Evolutionary conservation across 805 yeast genomes (phyloP), one percentile per base, ranked within the genome.

Genomic region (Starmerella lactis-condensi): DNA sequence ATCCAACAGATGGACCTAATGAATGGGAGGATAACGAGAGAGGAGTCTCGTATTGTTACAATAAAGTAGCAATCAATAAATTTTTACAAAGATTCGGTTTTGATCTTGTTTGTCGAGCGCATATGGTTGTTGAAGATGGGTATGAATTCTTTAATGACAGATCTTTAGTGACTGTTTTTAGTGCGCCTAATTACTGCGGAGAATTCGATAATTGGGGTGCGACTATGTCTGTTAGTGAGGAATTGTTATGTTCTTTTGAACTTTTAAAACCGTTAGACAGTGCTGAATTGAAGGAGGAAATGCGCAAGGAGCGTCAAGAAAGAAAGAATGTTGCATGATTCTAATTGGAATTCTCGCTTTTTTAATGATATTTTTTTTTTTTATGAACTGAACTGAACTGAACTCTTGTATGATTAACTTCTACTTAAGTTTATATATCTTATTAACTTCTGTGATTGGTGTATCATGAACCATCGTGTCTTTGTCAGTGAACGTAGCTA

Each of bases 141-240:
- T 73, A 73, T 50, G 82, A 73, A 51, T 73, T 73, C 44, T 73
- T 73, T 58, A 72, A 73, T 43, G 78, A 74, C 47, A 56, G 76
- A 21, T 67, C 74, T 7, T 57, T 73, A 40, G 81, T 74, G 16
- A 73, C 82, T 0, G 79, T 73, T 15, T 73, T 73, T 47, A 64
- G 72, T 31, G 82, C 82, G 2, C 82, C 81, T 8, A 73, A 73
- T 50, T 73, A 73, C 50, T 73, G 81, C 46, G 81, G 82, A n/a
- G 82, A 73, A 52, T 73, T 73, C 47, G 79, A 82, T 51, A 81
- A 81, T 47, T 81, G 93, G 93, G 94, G 93, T 16, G 98, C 98
- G 2, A 95, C 85, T 4, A 85, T 85, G 96, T 73, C 91, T 44
- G 96, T 85, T 11, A 69, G 79, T 40, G 94, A 85, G 40, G 95